Conservation (phyloP, 192 early-diverging fungal genomes). For the Cetraspora pellucida region DNA sequence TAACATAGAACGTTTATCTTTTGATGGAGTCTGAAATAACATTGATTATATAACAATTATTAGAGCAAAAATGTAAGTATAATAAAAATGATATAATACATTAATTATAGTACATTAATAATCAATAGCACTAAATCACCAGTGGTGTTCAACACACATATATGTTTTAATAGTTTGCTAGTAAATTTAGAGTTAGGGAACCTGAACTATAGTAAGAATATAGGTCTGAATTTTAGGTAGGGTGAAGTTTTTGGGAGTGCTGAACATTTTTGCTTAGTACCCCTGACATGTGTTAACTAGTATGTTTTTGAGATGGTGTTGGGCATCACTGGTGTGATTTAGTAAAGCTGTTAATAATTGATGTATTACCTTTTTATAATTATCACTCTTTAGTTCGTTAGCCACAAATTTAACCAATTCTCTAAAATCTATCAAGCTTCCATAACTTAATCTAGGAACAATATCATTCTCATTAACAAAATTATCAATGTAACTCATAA, state of each 20-base stretch:
- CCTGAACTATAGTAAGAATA: too few relatives aligned
- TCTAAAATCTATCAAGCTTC: slow-evolving; percentile 46
- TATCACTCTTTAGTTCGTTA: slow-evolving; percentile 38
- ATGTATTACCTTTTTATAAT: slow-evolving; percentile 29
- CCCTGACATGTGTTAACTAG: too few relatives aligned
- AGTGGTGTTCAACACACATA: too few relatives aligned
- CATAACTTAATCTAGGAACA: slow-evolving; percentile 43
- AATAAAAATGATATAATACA: neutral
- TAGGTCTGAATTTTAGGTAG: too few relatives aligned
- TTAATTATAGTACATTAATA: neutral
- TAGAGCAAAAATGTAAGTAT: neutral
- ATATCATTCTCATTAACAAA: slow-evolving; percentile 50
- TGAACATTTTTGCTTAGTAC: too few relatives aligned
- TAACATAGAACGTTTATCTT: slow-evolving; percentile 12
- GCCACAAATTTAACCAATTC: slow-evolving; percentile 48
- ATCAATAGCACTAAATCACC: too few relatives aligned
- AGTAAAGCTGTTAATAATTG: too few relatives aligned
- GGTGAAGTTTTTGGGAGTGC: too few relatives aligned
- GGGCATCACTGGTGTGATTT: too few relatives aligned
- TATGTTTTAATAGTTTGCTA: too few relatives aligned
- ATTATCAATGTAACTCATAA: slow-evolving; percentile 37
- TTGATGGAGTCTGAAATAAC: neutral
- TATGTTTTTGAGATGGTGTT: too few relatives aligned
- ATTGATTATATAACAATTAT: neutral
- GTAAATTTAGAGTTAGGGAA: too few relatives aligned